Conservation (phyloP, 495 filamentous ascomycete genomes). For the Hypoxylon rickii region DNA sequence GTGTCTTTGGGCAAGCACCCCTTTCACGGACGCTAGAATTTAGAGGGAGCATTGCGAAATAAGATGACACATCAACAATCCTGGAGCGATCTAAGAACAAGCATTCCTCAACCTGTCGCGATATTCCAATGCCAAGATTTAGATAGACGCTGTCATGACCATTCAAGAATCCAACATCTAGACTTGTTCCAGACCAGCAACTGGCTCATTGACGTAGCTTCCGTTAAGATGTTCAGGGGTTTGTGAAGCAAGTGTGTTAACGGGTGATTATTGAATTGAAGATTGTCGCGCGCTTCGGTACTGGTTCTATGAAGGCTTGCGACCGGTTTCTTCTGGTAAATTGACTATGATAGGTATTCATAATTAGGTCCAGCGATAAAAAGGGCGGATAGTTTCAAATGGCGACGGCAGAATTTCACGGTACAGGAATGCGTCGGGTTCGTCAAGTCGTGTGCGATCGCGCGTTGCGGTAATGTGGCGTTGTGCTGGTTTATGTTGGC, state of each 20-base stretch:
- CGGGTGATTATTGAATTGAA: constrained; percentile 1
- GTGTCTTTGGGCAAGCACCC: constrained; percentile 47
- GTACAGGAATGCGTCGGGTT: constrained; percentile 18
- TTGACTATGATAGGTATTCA: constrained; percentile 8
- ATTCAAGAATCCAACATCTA: no score
- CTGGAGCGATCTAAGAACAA: constrained; percentile 11
- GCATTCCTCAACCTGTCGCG: constrained; percentile 25
- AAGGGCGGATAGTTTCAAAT: constrained; percentile 8
- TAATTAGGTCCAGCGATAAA: constrained; percentile 19
- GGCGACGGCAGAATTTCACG: constrained; percentile 21
- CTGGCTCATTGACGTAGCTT: constrained; percentile 19
- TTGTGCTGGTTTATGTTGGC: no score
- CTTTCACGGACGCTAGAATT: constrained; percentile 46
- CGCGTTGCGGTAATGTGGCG: no score
- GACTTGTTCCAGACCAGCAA: no score
- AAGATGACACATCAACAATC: constrained; percentile 10
- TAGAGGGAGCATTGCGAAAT: constrained; percentile 42
- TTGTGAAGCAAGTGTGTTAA: constrained; percentile 1
- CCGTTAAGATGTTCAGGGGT: no score
- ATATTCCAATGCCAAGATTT: constrained; percentile 18
- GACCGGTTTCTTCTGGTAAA: constrained; percentile 3
- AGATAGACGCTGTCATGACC: constrained; percentile 22
- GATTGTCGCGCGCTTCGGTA: constrained; percentile 4
- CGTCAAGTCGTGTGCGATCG: constrained; percentile 18
- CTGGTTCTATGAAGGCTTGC: constrained; percentile 12